Base-by-base conservation (phyloP, 352 stramenopile species). In the Phytophthora brassicae region DNA sequence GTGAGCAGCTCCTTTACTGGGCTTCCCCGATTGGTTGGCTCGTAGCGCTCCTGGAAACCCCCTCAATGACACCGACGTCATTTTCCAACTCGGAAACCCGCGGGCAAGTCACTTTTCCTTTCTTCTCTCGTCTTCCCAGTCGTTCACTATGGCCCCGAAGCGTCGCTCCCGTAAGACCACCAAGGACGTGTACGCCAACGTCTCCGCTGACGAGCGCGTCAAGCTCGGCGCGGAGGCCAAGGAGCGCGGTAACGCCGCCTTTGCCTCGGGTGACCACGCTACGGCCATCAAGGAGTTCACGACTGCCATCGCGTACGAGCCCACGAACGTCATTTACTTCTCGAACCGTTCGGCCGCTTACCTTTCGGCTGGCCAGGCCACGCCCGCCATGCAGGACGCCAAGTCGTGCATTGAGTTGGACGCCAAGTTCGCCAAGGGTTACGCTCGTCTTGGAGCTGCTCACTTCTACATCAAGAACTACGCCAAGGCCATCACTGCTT, bases 401-500 rank as follows among this genome's bases (percentile, higher is more conserved):
- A 93, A 95, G 75, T 64, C 79, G 58, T 95, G 86, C 61, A 90
- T 95, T 67, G 86, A 92, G 48, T 46, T 94, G 23, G 85, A 94
- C 56, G 43, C 78, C 14, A 94, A 92, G 70, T 95, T 91, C 72
- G 75, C 79, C 65, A 95, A 95, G 80, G 86, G 86, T 22, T 94
- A 94, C 71, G 83, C 84, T 26, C 86, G 86, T 79, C 79, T 95
- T 33, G 86, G 86, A 43, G 84, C 86, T 7, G 86, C 81, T 5
- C 83, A 94, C 71, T 94, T 92, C 67, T 93, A 91, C 74, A 88
- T 93, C 70, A 92, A 93, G 78, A 90, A 90, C 71, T 95, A 94
- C 68, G 81, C 84, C 64, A 92, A 95, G 74, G 85, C 86, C 57
- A 84, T 94, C 52, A 72, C 70, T 16, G 84, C 86, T 8, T 95